Base-by-base conservation (phyloP, 176 grass and related monocot genomes). In the Melocanna baccifera region DNA sequence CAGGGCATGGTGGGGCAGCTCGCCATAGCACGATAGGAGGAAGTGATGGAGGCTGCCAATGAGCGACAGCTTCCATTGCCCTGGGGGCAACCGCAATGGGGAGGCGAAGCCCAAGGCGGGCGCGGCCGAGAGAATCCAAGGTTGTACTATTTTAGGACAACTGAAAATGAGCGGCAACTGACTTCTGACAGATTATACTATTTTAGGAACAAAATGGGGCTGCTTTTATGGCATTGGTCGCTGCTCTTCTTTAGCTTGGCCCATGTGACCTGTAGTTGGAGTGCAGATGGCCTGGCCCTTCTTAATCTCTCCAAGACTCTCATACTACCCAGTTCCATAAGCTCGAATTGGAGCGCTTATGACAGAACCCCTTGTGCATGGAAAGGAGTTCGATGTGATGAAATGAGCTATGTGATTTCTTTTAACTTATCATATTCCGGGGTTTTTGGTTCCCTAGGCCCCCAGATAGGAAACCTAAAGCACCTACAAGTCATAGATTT, bases 311-410 rank as follows among this genome's bases (percentile, higher is more conserved):
- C 94, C 41, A 83, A 29, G 50, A 87, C 64, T 51, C 81, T 96
- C 25, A 83, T 58, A 34, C 56, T 93, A 26, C 86, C 94, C 1
- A 68, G 18, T 29, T 51, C 42, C 25, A 76, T 91, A 77, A 78
- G 34, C 4, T 85, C 84, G 26, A 84, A 62, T 23, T 96, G 94
- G 94, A 93, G 76, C 29, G 77, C 73, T 65, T 74, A 62, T 71
- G 64, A 89, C 20, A 20, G 16, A 63, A 96, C 18, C 83, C 94
- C 94, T 39, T 96, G 94, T 55, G 80, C 71, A 28, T 96, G 91
- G 94, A 41, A 12, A 7, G 73, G 86, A 32, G 78, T 96, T 55
- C 18, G 12, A 22, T 96, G 94, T n/a, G 22, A 91, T 36, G 66
- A 45, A 40, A 83, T 42, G 36, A 42, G 46, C 6, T 59, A 13